Percentiles rank a stretch among this genome's conserved stretches.
Conservation (phyloP, 1,139 yeast genomes). For the Magnusiomyces sp. region DNA sequence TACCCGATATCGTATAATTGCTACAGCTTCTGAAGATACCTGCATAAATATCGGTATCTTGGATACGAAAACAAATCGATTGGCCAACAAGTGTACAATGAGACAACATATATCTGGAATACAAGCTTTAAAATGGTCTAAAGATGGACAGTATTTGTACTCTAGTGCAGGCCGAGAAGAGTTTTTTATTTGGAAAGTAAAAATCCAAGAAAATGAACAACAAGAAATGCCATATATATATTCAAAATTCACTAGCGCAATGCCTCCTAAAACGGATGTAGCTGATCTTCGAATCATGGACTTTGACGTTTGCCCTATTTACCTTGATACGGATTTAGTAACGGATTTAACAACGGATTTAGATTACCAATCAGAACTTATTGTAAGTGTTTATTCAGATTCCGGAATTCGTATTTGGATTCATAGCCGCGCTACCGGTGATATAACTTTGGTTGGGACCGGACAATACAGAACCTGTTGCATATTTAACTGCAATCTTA, state of each 20-base stretch:
- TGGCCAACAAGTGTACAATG: conserved; percentile 50
- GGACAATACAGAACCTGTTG: conserved; percentile 69
- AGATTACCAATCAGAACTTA: conserved; percentile 36
- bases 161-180: conserved; percentile 90
- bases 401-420: conserved; percentile 64
- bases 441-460: conserved; percentile 30
- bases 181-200: conserved; percentile 65
- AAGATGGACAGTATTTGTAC: conserved; percentile 41
- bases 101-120: conserved; percentile 84
- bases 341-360: conserved; percentile 5
- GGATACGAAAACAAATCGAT: conserved; percentile 32
- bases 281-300: conserved; percentile 91
- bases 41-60: conserved; percentile 53
- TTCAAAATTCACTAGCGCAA: conserved; percentile 10
- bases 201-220: background rate
- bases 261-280: conserved; percentile 38
- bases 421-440: conserved; percentile 35
- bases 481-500: conserved; percentile 50
- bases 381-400: conserved; percentile 76
- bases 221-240: no score
- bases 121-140: conserved; percentile 61
- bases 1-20: conserved; percentile 29
- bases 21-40: conserved; percentile 88
- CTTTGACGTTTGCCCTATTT: conserved; percentile 36
- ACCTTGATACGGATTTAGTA: conserved; percentile 19